Percentiles rank a stretch among this genome's conserved stretches.
Conservation (phyloP, 148 eudicot genomes). For the Rhododendron ovatum region DNA sequence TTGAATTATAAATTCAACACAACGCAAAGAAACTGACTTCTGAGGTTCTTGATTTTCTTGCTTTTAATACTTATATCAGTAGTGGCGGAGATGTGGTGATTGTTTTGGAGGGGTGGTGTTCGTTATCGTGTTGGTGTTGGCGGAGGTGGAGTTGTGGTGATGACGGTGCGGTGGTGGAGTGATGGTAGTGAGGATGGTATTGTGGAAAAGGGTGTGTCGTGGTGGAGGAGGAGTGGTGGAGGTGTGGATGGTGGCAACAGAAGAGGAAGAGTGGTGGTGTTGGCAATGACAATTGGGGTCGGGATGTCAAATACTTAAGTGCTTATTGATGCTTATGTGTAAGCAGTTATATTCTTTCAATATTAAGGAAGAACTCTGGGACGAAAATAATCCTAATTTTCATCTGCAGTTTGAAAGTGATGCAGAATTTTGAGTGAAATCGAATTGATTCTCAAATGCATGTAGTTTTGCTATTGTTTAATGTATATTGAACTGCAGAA, state of each 20-base stretch:
- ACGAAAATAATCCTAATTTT: not conserved
- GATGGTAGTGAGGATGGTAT: not conserved
- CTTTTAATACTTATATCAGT: not conserved
- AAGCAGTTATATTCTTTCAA: not conserved
- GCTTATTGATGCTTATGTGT: not conserved
- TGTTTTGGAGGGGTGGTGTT: not conserved
- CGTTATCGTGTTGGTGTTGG: not conserved
- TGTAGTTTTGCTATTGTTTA: not conserved
- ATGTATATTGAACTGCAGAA: not conserved
- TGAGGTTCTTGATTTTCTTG: not conserved
- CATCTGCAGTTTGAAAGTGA: not conserved
- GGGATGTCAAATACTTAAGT: not conserved
- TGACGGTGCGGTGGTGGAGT: not conserved
- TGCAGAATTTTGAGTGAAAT: not conserved
- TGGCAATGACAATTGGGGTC: not conserved
- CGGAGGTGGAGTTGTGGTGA: not conserved
- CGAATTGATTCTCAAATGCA: not conserved
- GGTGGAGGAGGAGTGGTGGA: not conserved
- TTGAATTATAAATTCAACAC: not conserved
- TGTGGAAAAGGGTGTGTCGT: not conserved
- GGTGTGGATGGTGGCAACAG: not conserved
- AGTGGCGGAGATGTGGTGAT: not conserved
- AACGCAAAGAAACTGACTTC: not conserved
- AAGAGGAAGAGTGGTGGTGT: not conserved
- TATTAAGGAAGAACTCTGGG: not conserved